Percentiles rank a stretch among this genome's conserved stretches.
phyloP scores from a whole-genome alignment of 2,329 filamentous ascomycete species.

The Aureobasidium sp. region DNA sequence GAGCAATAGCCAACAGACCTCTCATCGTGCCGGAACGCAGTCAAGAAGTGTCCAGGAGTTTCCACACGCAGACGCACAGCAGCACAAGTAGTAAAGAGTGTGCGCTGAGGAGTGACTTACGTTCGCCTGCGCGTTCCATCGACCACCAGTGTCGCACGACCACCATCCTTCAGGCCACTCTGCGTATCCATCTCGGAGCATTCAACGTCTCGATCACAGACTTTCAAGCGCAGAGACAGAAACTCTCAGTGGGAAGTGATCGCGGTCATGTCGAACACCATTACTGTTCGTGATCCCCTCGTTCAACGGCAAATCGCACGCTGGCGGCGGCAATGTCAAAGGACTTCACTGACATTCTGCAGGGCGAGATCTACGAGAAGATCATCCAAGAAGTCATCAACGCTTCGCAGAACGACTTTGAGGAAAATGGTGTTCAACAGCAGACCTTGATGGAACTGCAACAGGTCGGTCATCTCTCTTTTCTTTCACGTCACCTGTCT shows the following conservation, averaged over 20 bases:
- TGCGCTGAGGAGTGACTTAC: neutral
- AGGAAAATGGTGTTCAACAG: slow-evolving; percentile 89
- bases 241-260: neutral
- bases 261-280: slow-evolving; percentile 19
- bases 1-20: slow-evolving; percentile 1
- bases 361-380: slow-evolving; percentile 78
- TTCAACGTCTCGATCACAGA: neutral
- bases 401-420: slow-evolving; percentile 82
- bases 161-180: neutral
- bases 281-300: slow-evolving; percentile 18
- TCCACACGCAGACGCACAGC: neutral
- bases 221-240: neutral
- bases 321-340: neutral
- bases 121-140: neutral
- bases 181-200: neutral
- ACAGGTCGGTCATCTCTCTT: slow-evolving; percentile 53
- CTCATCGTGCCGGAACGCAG: neutral
- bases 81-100: neutral
- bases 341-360: slow-evolving; percentile 4
- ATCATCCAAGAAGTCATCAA: slow-evolving; percentile 68
- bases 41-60: neutral
- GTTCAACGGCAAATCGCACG: neutral
- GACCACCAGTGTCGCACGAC: slow-evolving; percentile 6
- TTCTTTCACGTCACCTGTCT: slow-evolving; percentile 18
- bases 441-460: slow-evolving; percentile 79